Evolutionary conservation across 257 asterid species (phyloP), one percentile per base, ranked within the genome.

Genomic region (Schizonepeta tenuifolia): DNA sequence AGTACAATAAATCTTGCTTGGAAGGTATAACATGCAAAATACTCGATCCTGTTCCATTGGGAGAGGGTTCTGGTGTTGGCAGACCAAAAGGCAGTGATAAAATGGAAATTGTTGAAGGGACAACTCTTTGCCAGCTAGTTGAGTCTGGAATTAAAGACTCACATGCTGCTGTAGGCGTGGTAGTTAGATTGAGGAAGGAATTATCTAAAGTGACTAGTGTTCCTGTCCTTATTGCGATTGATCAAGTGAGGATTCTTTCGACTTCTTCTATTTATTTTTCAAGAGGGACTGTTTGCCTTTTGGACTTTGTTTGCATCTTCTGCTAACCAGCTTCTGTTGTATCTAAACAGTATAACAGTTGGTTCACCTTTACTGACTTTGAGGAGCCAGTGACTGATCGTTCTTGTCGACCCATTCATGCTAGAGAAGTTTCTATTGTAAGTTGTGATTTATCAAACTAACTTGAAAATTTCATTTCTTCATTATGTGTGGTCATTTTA

Each of bases 1-100:
- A 83, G 88, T 95, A 81, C 82, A 92, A 95, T 65, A 80, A 77
- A 73, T 75, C 87, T 40, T 67, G 59, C 75, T 80, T 95, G 87
- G 79, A 81, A 85, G 90, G 82, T 50, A 64, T 95, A 38, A 86
- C 77, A 26, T 92, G 98, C 89, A 87, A 77, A 75, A 75, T 83
- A 69, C 85, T 65, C 1, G 94, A 90, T 70, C 96, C 96, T 72
- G 83, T 95, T 75, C 88, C 86, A 10, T 71, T 95, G 82, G 99
- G 99, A 77, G 96, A 92, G 83, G 98, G 99, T 54, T 94, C 94
- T 61, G 97, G 99, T 73, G 91, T 86, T 79, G 99, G 97, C 72
- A 73, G 77, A 87, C 81, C 85, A 9, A 95, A 83, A 80, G 97
- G 92, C 80, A 71, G 72, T 71, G 89, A 86, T 70, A 76, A 81